Base-by-base conservation (phyloP, 2,329 filamentous ascomycete species). In the Herpotrichia juniperi region DNA sequence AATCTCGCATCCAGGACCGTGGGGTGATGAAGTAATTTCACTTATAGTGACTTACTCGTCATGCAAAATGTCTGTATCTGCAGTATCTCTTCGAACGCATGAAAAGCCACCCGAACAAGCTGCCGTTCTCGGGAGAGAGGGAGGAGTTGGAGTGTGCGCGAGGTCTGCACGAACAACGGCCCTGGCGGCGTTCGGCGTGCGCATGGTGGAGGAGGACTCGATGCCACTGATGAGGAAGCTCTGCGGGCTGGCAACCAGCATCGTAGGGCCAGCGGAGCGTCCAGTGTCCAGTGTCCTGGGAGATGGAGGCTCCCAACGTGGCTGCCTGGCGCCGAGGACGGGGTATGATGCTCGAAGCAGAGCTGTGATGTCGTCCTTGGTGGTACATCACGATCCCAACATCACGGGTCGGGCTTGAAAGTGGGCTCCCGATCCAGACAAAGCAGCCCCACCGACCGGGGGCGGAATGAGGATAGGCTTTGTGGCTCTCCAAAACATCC, bases 341-440 rank as follows among this genome's bases (percentile, higher is more conserved):
- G 39, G 51, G 44, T 50, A 51, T 42, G 28, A 35, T 10, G 39
- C 25, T 37, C 26, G 32, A 31, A 4, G 35, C 16, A 26, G 31
- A 49, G 45, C 39, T 42, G 40, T 30, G 17, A 26, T 42, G 24
- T 40, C 10, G 21, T 40, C 10, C 19, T n/a, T 40, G 43, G 42
- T 46, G 51, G 48, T 62, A 63, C 64, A 62, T 57, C 55, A 58
- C 51, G 47, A 45, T 62, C 63, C 70, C 69, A 67, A 59, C 55
- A 60, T 64, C 43, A 56, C 60, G 69, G 62, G 67, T 64, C 61
- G 59, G 68, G 69, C 67, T 66, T 67, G 53, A 60, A 66, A 67
- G 63, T 61, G 56, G 57, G 53, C 54, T 56, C 62, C 49, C 55
- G 65, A 52, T 56, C 57, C 56, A 62, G 51, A 55, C 42, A 48